Evolutionary conservation across 306 rosid species (phyloP).

Genomic region (Sicyos edulis): DNA sequence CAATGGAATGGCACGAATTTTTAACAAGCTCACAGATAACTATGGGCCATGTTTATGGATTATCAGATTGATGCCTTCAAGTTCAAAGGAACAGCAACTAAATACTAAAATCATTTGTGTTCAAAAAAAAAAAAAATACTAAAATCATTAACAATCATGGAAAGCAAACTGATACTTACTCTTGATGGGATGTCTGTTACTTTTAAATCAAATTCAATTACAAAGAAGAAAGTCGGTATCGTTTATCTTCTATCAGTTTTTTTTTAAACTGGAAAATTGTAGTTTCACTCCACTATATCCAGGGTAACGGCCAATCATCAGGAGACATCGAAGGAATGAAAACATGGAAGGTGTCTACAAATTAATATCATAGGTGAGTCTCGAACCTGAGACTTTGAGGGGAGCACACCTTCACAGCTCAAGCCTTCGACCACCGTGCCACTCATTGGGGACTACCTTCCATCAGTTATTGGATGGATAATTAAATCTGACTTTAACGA

Average conservation of each 20-base stretch:
- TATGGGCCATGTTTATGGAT: not conserved
- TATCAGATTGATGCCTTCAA: not conserved
- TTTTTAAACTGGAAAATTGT: too few species aligned
- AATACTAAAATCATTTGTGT: not conserved
- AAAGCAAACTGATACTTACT: not conserved
- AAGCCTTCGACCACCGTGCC: too few species aligned
- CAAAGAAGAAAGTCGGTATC: not conserved
- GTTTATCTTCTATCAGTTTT: not conserved
- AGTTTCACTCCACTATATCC: too few species aligned
- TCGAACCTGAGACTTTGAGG: too few species aligned
- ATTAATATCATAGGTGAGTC: too few species aligned
- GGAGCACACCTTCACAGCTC: too few species aligned
- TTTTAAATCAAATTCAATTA: not conserved
- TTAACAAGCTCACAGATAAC: not conserved
- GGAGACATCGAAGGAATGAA: too few species aligned
- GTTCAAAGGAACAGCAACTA: not conserved
- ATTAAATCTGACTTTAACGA: not conserved
- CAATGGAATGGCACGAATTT: not conserved
- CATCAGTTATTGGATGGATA: constrained; percentile 1
- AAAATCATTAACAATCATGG: not conserved
- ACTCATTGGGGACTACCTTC: not conserved
- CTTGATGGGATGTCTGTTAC: not conserved
- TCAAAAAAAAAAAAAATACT: too few species aligned
- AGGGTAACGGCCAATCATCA: too few species aligned
- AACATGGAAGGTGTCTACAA: too few species aligned